Base-by-base conservation (phyloP, 2,329 filamentous ascomycete species). In the Aspergillus sp. region DNA sequence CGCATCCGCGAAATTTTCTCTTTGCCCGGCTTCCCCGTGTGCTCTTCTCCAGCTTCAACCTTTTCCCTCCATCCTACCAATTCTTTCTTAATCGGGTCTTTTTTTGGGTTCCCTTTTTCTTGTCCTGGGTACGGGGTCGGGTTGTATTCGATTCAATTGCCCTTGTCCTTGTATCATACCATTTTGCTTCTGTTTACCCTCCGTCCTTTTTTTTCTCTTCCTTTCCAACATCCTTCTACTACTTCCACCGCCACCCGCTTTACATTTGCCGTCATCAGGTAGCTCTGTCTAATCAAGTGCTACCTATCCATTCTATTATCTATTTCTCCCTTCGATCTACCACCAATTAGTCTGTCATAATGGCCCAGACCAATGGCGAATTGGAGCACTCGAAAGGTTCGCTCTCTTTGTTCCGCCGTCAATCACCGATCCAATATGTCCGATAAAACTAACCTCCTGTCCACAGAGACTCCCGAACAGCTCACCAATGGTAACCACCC, bases 1-100 rank as follows among this genome's bases (percentile, higher is more conserved):
- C 74, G 75, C 68, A 70, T 70, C 74, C 71, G 71, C 73, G 72
- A 77, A 77, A 77, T 77, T 78, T 77, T 77, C 74, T 66, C 59
- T 60, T 60, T 62, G 61, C 60, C 65, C 63, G 61, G 60, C 62
- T 66, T 68, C 64, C 61, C 68, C 66, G 63, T 67, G 47, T 60
- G 47, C 57, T 62, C 32, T 69, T 67, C 66, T 71, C 69, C 69
- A 69, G 66, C 62, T 67, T 68, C 65, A 65, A 57, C 53, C 62
- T 60, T 58, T 65, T 61, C 62, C 60, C 56, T 57, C 50, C 63
- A 61, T 57, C 58, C 56, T 63, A 38, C 64, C 58, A 39, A 62
- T 64, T 61, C 62, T 61, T 55, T 60, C 47, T 55, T 38, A 53
- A 57, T 64, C 42, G 21, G 19, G 21, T 39, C 48, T 59, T 63